A percentile compares a stretch with the other conserved stretches of the same genome.
Evolutionary conservation across 495 filamentous ascomycete species (phyloP).

Genomic region (Aspergillus nidulans): DNA sequence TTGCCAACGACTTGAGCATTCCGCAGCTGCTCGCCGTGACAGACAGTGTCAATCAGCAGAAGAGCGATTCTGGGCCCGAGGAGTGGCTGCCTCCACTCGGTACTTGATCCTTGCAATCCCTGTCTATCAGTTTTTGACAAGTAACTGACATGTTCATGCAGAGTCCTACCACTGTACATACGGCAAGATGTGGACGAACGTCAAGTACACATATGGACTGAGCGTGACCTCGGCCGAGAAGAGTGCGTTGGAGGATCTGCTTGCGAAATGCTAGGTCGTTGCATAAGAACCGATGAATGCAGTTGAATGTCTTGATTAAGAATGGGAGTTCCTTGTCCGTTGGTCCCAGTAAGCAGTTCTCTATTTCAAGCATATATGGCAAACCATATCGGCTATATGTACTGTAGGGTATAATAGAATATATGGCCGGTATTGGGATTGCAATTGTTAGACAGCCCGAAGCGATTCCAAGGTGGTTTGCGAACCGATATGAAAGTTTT

Average conservation of each 20-base stretch:
- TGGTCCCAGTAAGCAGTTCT: no score
- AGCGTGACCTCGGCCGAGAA: constrained; percentile 59
- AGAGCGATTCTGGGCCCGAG: constrained; percentile 67
- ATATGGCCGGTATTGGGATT: no score
- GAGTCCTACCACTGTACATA: constrained; percentile 71
- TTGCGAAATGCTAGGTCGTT: constrained; percentile 55
- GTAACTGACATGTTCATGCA: constrained; percentile 5
- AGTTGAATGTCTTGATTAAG: no score
- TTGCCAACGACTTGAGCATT: constrained; percentile 67
- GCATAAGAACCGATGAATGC: no score
- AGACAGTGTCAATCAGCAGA: constrained; percentile 65
- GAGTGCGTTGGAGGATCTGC: constrained; percentile 58
- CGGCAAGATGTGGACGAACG: constrained; percentile 63
- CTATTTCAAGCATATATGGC: no score
- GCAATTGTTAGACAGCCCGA: no score
- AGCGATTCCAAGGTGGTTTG: no score
- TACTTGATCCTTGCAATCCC: constrained; percentile 13
- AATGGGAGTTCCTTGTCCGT: no score
- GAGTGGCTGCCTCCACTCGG: constrained; percentile 66
- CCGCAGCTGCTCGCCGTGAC: constrained; percentile 74
- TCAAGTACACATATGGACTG: constrained; percentile 60
- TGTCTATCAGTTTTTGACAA: not conserved
- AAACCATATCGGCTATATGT: no score
- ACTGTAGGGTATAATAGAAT: no score
- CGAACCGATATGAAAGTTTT: no score